Conservation (phyloP, 371 early-diverging fungal genomes). For the Saksenaea vasiformis region DNA sequence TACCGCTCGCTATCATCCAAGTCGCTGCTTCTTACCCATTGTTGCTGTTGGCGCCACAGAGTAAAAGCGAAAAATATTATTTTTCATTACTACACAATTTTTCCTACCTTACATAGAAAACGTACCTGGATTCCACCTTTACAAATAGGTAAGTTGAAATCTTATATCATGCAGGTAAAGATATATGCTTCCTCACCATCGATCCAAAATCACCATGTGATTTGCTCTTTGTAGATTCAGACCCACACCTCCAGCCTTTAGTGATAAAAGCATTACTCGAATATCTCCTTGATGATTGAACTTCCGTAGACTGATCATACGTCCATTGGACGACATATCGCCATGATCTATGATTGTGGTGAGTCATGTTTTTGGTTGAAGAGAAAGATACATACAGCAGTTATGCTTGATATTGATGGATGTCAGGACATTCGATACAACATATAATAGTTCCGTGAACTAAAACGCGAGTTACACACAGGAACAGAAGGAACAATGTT, state of each 20-base stretch:
- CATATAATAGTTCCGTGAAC: slow-evolving; percentile 39
- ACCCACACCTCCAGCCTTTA: slow-evolving; percentile 49
- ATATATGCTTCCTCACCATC: slow-evolving; percentile 31
- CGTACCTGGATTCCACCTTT: slow-evolving; percentile 48
- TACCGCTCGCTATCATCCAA: background rate
- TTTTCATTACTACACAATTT: background rate
- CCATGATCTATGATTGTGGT: slow-evolving; percentile 30
- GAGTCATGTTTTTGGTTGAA: background rate
- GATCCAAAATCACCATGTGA: slow-evolving; percentile 48
- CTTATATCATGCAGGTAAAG: slow-evolving; percentile 3
- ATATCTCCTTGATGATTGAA: slow-evolving; percentile 35
- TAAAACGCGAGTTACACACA: background rate
- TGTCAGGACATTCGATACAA: slow-evolving; percentile 23
- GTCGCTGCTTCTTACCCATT: slow-evolving; percentile 35
- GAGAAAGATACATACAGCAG: slow-evolving; percentile 25
- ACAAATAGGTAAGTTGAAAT: background rate
- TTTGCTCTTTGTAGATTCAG: slow-evolving; percentile 47
- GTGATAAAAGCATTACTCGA: slow-evolving; percentile 39
- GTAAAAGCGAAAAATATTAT: background rate
- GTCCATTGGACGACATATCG: slow-evolving; percentile 20
- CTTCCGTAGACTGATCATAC: slow-evolving; percentile 25
- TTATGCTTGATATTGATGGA: slow-evolving; percentile 20
- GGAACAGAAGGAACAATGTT: background rate
- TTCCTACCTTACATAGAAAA: background rate
- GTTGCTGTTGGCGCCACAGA: slow-evolving; percentile 22